Evolutionary conservation across 1,284 basidiomycete species (phyloP).

Genomic region (Meira miltonrushii): DNA sequence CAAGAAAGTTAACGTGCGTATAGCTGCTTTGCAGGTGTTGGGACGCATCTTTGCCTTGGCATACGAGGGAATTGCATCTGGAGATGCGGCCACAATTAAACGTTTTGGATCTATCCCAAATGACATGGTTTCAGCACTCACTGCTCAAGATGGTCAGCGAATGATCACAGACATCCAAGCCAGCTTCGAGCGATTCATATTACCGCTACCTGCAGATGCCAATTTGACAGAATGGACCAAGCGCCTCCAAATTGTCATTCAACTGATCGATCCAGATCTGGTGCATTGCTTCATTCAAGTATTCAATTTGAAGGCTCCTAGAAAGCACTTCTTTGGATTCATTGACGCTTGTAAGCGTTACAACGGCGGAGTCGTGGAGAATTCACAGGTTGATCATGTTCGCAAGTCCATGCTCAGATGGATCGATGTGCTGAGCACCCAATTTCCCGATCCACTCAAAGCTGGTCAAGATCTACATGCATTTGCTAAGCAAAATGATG

Average conservation of each 20-base stretch:
- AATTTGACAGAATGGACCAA: conserved; percentile 67
- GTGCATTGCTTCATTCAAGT: conserved; percentile 60
- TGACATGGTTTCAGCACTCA: conserved; percentile 60
- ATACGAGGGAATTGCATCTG: conserved; percentile 84
- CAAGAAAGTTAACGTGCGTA: conserved; percentile 78
- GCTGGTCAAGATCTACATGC: conserved; percentile 70
- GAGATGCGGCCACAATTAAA: conserved; percentile 65
- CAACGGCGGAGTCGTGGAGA: conserved; percentile 67
- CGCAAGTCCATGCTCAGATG: conserved; percentile 24
- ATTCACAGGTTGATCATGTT: conserved; percentile 58
- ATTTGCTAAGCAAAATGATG: conserved; percentile 83
- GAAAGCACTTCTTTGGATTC: conserved; percentile 26
- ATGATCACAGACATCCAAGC: conserved; percentile 12
- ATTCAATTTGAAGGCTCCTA: conserved; percentile 53
- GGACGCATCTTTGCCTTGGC: conserved; percentile 76
- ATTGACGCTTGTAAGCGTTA: conserved; percentile 39
- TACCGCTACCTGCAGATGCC: conserved; percentile 76
- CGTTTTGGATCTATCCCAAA: conserved; percentile 95
- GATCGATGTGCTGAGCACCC: conserved; percentile 18
- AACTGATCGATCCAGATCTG: conserved; percentile 59
- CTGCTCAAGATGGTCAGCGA: conserved; percentile 6
- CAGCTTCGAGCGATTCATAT: conserved; percentile 67
- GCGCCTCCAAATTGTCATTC: conserved; percentile 69
- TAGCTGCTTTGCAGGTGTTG: conserved; percentile 71
- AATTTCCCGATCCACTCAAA: conserved; percentile 62